Evolutionary conservation across 768 basidiomycete genomes (phyloP).

Genomic region (Leccinum uliginosum): DNA sequence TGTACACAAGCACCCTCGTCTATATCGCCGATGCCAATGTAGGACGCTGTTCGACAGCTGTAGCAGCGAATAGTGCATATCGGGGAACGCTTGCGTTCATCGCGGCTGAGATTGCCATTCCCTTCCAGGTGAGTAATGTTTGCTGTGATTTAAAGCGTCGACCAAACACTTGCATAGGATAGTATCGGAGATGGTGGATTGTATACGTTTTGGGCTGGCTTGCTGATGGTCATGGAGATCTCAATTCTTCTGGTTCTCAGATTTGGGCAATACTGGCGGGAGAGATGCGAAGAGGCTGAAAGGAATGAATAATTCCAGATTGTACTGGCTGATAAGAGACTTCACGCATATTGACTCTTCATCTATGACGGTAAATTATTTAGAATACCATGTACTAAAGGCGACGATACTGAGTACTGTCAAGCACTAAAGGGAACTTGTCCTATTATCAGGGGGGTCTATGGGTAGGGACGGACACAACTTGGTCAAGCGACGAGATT

Average conservation of each 20-base stretch:
- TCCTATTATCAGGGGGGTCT: not conserved
- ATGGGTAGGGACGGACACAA: not conserved
- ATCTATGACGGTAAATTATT: slow-evolving; percentile 3
- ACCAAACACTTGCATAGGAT: slow-evolving; percentile 8
- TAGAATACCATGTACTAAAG: not conserved
- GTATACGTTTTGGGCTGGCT: slow-evolving; percentile 41
- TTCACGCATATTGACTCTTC: not conserved
- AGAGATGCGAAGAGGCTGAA: slow-evolving; percentile 44
- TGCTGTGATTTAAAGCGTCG: not conserved
- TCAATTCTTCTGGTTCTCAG: slow-evolving; percentile 55
- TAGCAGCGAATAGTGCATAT: slow-evolving; percentile 72
- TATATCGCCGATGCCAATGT: slow-evolving; percentile 86
- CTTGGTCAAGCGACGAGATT: not conserved
- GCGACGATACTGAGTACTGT: not conserved
- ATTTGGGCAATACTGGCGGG: slow-evolving; percentile 60
- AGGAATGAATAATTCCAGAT: slow-evolving; percentile 4
- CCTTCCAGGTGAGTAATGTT: slow-evolving; percentile 44
- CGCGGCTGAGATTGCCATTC: slow-evolving; percentile 72
- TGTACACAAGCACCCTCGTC: slow-evolving; percentile 67
- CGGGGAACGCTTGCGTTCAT: slow-evolving; percentile 67
- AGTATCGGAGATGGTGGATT: slow-evolving; percentile 28
- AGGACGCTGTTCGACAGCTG: slow-evolving; percentile 75
- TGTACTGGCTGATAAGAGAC: not conserved
- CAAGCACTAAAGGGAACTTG: not conserved
- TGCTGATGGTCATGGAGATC: slow-evolving; percentile 49